Evolutionary conservation across 768 basidiomycete species (phyloP).

Genomic region (Epithele typhae): DNA sequence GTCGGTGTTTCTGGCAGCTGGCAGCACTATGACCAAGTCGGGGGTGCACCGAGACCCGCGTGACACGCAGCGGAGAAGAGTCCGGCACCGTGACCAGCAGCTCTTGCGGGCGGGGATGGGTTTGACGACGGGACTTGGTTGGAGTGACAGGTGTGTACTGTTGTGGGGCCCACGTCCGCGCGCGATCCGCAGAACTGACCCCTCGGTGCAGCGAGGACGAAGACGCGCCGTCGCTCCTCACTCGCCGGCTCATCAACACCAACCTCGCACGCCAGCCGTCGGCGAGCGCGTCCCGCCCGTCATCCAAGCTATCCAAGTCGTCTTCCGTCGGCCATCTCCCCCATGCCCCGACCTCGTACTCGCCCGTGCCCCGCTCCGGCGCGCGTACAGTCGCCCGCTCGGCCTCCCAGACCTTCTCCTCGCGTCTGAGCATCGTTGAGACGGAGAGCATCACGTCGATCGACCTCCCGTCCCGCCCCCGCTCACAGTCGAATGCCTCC

Average conservation of each 20-base stretch:
- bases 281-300: slow-evolving; percentile 4
- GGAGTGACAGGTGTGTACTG: slow-evolving; percentile 34
- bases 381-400: slow-evolving; percentile 10
- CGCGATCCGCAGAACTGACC: too few relatives aligned
- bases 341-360: slow-evolving; percentile 7
- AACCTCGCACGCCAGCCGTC: slow-evolving; percentile 25
- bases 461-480: slow-evolving; percentile 3
- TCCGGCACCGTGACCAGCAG: slow-evolving; percentile 33
- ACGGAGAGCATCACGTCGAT: slow-evolving; percentile 8
- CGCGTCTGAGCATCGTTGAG: slow-evolving; percentile 5
- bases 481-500: slow-evolving; percentile 13
- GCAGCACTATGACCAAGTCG: slow-evolving; percentile 26
- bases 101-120: slow-evolving; percentile 36
- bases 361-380: slow-evolving; percentile 1
- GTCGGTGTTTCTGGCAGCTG: slow-evolving; percentile 7
- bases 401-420: slow-evolving; percentile 9
- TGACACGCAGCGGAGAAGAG: slow-evolving; percentile 30
- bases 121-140: slow-evolving; percentile 37
- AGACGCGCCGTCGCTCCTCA: slow-evolving; percentile 36
- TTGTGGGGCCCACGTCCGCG: background rate
- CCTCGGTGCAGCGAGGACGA: slow-evolving; percentile 33
- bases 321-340: slow-evolving; percentile 8
- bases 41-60: slow-evolving; percentile 32
- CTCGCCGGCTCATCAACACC: slow-evolving; percentile 31
- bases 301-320: slow-evolving; percentile 6